These are phyloP conservation scores for Cystobasidium slooffiae DNA, from an alignment of 1,284 basidiomycete species.

Conservation along the genomic window DNA sequence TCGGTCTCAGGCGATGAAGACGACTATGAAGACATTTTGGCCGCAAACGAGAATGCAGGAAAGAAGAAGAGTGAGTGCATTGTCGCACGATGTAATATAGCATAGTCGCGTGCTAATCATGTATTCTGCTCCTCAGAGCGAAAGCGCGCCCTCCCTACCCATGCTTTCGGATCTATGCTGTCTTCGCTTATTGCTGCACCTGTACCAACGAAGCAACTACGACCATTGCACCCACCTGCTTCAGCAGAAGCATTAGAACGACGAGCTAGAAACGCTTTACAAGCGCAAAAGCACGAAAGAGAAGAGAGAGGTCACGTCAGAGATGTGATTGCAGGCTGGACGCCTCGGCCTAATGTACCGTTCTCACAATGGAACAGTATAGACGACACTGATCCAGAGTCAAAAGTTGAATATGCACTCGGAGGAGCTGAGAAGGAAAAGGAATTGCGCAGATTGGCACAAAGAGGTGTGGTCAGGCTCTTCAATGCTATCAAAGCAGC, in stretches of 20 bases:
- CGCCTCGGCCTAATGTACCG: constrained; percentile 52
- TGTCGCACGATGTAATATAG: not conserved
- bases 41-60: constrained; percentile 47
- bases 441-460: constrained; percentile 53
- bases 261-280: constrained; percentile 48
- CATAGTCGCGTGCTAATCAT: not conserved
- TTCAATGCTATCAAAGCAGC: constrained; percentile 56
- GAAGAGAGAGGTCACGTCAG: constrained; percentile 53
- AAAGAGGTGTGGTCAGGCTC: constrained; percentile 54
- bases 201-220: constrained; percentile 31
- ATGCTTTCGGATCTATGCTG: constrained; percentile 43
- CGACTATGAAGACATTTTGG: constrained; percentile 44
- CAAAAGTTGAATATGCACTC: constrained; percentile 27
- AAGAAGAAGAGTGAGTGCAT: constrained; percentile 33
- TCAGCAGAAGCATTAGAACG: constrained; percentile 48
- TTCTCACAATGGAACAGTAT: constrained; percentile 52
- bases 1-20: constrained; percentile 34
- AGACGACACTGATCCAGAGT: constrained; percentile 25
- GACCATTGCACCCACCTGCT: constrained; percentile 16
- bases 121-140: constrained; percentile 25
- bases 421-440: constrained; percentile 54
- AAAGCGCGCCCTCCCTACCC: constrained; percentile 39
- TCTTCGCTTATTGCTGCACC: constrained; percentile 41
- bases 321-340: constrained; percentile 55
- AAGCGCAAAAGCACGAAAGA: constrained; percentile 51